Evolutionary conservation across 352 stramenopile species (phyloP).

Genomic region (Phytophthora capsici): DNA sequence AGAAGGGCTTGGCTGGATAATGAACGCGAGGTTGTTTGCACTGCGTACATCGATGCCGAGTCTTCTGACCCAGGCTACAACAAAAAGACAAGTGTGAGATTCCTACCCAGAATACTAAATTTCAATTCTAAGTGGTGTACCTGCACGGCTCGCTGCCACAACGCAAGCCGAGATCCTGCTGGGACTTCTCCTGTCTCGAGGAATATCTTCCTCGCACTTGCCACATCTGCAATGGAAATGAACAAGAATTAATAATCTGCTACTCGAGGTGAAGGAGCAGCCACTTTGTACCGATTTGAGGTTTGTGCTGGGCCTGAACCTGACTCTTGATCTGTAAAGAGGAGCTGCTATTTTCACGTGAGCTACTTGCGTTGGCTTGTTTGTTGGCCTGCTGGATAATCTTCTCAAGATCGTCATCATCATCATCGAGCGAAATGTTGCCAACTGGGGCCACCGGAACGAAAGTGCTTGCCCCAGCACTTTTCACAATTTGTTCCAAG

Average conservation of each 20-base stretch:
- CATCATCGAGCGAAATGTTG: constrained; percentile 52
- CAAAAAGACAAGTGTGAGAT: constrained; percentile 3
- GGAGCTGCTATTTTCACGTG: constrained; percentile 63
- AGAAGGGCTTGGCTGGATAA: constrained; percentile 58
- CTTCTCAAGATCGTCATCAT: constrained; percentile 66
- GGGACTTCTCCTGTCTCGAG: constrained; percentile 47
- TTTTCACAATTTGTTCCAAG: constrained; percentile 28
- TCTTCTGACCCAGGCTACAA: constrained; percentile 38
- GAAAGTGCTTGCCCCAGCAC: constrained; percentile 6
- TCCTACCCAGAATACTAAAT: background rate
- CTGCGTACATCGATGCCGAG: constrained; percentile 70
- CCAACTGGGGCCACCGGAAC: background rate
- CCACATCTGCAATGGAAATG: constrained; percentile 40
- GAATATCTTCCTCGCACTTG: constrained; percentile 36
- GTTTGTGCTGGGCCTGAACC: constrained; percentile 32
- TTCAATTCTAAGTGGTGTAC: constrained; percentile 10
- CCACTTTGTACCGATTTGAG: constrained; percentile 35
- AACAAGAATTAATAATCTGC: background rate
- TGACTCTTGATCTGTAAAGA: constrained; percentile 77
- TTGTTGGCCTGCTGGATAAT: constrained; percentile 66
- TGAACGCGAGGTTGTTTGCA: constrained; percentile 69
- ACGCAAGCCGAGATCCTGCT: constrained; percentile 45
- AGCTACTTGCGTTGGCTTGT: constrained; percentile 39
- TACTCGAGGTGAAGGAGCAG: background rate
- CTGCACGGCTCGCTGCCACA: constrained; percentile 68